phyloP scores from a whole-genome alignment of 805 yeast species.

The Saccharomycopsis fermentans region DNA sequence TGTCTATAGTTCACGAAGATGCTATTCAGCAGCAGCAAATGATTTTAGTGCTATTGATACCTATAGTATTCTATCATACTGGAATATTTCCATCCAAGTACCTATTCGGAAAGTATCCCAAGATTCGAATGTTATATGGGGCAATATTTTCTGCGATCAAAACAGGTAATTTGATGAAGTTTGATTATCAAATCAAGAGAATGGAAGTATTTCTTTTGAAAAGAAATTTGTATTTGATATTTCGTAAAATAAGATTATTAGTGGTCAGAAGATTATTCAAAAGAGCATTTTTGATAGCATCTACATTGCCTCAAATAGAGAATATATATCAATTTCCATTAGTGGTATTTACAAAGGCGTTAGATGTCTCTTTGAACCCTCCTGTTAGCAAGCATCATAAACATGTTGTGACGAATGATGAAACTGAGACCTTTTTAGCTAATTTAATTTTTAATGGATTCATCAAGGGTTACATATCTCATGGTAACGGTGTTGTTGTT shows the following conservation, averaged over 20 bases:
- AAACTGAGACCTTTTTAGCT: conserved; percentile 61
- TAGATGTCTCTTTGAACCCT: conserved; percentile 27
- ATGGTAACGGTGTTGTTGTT: conserved; percentile 62
- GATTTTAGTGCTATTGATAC: conserved; percentile 53
- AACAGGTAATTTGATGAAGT: conserved; percentile 46
- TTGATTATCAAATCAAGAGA: conserved; percentile 34
- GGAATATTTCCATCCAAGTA: conserved; percentile 36
- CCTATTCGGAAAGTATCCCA: conserved; percentile 29
- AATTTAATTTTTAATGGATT: conserved; percentile 48
- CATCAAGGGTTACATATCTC: conserved; percentile 76
- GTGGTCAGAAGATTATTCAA: conserved; percentile 44
- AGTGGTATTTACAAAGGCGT: conserved; percentile 34
- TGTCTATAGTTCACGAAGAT: background rate
- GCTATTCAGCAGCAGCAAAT: conserved; percentile 17
- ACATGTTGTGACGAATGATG: conserved; percentile 28
- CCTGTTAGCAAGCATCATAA: conserved; percentile 16
- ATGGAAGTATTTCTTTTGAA: conserved; percentile 43
- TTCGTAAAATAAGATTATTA: conserved; percentile 40
- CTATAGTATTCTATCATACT: conserved; percentile 44
- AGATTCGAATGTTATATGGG: conserved; percentile 33
- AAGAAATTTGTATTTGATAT: conserved; percentile 49
- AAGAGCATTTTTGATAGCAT: conserved; percentile 23
- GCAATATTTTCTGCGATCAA: conserved; percentile 38
- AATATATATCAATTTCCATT: conserved; percentile 22
- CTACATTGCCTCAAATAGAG: conserved; percentile 1